These are phyloP conservation scores for Malassezia psittaci DNA, from an alignment of 1,284 basidiomycete species.

Conservation along the genomic window DNA sequence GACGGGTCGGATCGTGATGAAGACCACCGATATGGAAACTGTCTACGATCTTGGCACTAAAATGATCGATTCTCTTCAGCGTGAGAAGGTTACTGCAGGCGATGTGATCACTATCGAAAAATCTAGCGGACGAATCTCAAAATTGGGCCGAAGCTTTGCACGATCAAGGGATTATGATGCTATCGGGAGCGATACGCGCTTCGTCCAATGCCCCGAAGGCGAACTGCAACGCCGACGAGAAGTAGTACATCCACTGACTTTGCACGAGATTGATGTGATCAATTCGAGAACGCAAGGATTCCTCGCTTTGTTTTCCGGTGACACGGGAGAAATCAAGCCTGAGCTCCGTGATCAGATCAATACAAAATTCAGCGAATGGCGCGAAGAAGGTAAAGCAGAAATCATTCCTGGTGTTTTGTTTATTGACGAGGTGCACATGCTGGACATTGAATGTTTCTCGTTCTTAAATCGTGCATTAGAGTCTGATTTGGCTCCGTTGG, in stretches of 20 bases:
- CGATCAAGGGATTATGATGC: slow-evolving; percentile 95
- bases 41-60: slow-evolving; percentile 97
- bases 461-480: slow-evolving; percentile 94
- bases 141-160: slow-evolving; percentile 89
- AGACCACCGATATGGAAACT: slow-evolving; percentile 99
- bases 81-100: slow-evolving; percentile 92
- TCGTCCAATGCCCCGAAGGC: slow-evolving; percentile 93
- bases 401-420: slow-evolving; percentile 78
- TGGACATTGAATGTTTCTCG: slow-evolving; percentile 98
- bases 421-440: slow-evolving; percentile 63
- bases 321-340: slow-evolving; percentile 97
- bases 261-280: slow-evolving; percentile 99
- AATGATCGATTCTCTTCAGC: slow-evolving; percentile 94
- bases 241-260: slow-evolving; percentile 88
- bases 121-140: slow-evolving; percentile 86
- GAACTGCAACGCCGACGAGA: slow-evolving; percentile 95
- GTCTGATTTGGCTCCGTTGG: slow-evolving; percentile 80
- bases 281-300: slow-evolving; percentile 90
- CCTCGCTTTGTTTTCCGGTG: slow-evolving; percentile 59
- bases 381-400: slow-evolving; percentile 96
- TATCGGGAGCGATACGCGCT: slow-evolving; percentile 83
- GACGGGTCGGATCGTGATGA: slow-evolving; percentile 92
- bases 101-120: slow-evolving; percentile 96
- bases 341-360: slow-evolving; percentile 94
- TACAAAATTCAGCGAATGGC: slow-evolving; percentile 90